Percentiles rank a stretch among this genome's conserved stretches.
phyloP scores from a whole-genome alignment of 495 filamentous ascomycete genomes.

The Eremomyces bilateralis region DNA sequence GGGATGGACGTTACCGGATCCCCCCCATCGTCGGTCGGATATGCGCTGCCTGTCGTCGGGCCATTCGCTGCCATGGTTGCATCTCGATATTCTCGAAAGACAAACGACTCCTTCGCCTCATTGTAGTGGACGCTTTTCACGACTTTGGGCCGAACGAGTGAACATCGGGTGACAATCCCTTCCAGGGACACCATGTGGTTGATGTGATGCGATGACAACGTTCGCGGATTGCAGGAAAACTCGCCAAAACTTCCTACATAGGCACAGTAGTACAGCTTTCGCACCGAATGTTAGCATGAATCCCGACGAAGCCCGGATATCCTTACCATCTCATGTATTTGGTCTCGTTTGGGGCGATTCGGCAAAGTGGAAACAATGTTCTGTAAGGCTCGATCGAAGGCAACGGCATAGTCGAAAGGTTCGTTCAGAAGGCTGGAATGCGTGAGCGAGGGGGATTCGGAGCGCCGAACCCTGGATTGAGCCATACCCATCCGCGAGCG shows the following conservation, averaged over 20 bases:
- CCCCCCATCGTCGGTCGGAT: slow-evolving; percentile 81
- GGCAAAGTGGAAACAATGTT: slow-evolving; percentile 60
- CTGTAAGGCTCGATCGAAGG: slow-evolving; percentile 78
- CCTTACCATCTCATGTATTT: slow-evolving; percentile 37
- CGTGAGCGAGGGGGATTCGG: too few relatives aligned
- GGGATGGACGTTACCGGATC: slow-evolving; percentile 28
- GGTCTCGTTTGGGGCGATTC: slow-evolving; percentile 36
- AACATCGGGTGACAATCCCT: slow-evolving; percentile 93
- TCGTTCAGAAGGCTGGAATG: slow-evolving; percentile 41
- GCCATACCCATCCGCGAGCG: slow-evolving; percentile 67
- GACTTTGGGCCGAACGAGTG: slow-evolving; percentile 84
- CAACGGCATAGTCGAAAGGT: slow-evolving; percentile 71
- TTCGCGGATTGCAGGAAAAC: slow-evolving; percentile 84
- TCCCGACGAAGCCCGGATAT: background rate
- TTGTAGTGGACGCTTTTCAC: slow-evolving; percentile 95
- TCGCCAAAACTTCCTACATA: slow-evolving; percentile 90
- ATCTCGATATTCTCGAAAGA: slow-evolving; percentile 72
- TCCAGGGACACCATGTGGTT: slow-evolving; percentile 96
- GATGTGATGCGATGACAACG: slow-evolving; percentile 65
- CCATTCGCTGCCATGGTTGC: slow-evolving; percentile 91
- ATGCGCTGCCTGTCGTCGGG: slow-evolving; percentile 67
- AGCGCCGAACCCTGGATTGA: too few relatives aligned
- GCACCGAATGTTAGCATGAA: background rate
- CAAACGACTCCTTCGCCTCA: slow-evolving; percentile 63
- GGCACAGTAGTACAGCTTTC: slow-evolving; percentile 71